A percentile compares a stretch with the other conserved stretches of the same genome.
Conservation (phyloP, 192 early-diverging fungal genomes). For the Podila minutissima region DNA sequence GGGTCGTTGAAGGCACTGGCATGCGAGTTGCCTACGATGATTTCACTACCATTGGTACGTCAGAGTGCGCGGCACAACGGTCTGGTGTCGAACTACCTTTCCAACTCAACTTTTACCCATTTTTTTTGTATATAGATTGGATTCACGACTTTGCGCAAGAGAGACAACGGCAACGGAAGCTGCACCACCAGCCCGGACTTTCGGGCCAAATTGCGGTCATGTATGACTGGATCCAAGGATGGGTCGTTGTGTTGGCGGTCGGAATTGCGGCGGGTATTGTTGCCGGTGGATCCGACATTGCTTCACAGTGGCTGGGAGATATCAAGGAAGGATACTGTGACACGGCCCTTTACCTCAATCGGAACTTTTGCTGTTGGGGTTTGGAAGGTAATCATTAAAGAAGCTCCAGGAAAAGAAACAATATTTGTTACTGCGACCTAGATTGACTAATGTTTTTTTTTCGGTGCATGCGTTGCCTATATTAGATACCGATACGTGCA, state of each 20-base stretch:
- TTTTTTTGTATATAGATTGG: constrained; percentile 70
- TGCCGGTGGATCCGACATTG: constrained; percentile 77
- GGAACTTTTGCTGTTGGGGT: constrained; percentile 83
- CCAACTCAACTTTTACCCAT: neutral
- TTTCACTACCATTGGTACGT: constrained; percentile 69
- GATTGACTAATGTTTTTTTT: too few relatives aligned
- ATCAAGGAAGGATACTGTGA: constrained; percentile 85
- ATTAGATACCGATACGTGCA: constrained; percentile 36
- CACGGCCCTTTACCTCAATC: constrained; percentile 79
- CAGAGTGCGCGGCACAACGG: neutral
- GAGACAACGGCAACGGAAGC: constrained; percentile 68
- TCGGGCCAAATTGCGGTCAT: constrained; percentile 68
- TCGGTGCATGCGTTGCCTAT: too few relatives aligned
- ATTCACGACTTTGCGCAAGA: constrained; percentile 91
- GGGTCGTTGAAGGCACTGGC: constrained; percentile 56
- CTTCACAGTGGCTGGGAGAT: constrained; percentile 85
- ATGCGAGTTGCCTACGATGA: constrained; percentile 61
- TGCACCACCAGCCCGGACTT: constrained; percentile 64
- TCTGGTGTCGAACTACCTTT: neutral
- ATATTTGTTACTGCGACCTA: too few relatives aligned
- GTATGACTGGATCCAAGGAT: constrained; percentile 85
- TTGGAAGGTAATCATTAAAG: constrained; percentile 53
- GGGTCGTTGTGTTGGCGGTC: constrained; percentile 84
- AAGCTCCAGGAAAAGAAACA: neutral
- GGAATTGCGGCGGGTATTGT: constrained; percentile 65